Evolutionary conservation across 1,284 basidiomycete genomes (phyloP), one percentile per base, ranked within the genome.

Genomic region (Pseudozyma pruni): DNA sequence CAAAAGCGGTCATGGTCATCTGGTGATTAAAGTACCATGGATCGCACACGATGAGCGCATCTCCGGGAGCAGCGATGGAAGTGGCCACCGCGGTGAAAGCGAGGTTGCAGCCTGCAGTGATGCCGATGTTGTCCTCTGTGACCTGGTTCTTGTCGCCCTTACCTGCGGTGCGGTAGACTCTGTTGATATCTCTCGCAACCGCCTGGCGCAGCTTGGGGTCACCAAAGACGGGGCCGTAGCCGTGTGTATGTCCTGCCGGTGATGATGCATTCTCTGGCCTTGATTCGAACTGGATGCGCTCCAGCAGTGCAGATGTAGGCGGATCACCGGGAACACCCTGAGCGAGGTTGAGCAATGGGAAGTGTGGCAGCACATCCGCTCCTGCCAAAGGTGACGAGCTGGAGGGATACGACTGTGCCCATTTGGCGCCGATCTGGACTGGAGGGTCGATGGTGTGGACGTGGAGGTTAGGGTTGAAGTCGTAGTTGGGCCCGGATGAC

Each of bases 41-140:
- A 0, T 89, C 85, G 7, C 92, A 91, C 14, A 94, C 82, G 45
- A 95, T 89, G 37, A 93, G 85, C 67, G 90, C 90, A 60, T 91
- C 90, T 0, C 90, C 90, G 2, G 87, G 84, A 62, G 88, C 87
- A 17, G 89, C 90, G 6, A 95, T 80, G 14, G 86, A 86, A 85
- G 89, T 88, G 8, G 88, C 85, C 0, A 86, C 83, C 0, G 89
- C 86, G 13, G 89, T 85, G 72, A 91, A 91, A 1, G 90, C 90
- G 80, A 91, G 81, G 72, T 90, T 90, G 72, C 88, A 89, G 4
- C 89, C 89, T 1, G 89, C 85, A 0, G 89, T 90, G 63, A 90
- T 71, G 42, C 32, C 63, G 22, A 73, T 38, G 35, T 75, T 61
- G 13, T 68, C 58, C n/a, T 41, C 42, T 4, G 25, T 57, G 14